Percentiles rank a stretch among this genome's conserved stretches.
phyloP scores from a whole-genome alignment of 768 basidiomycete genomes.

The Paxillus involutus region DNA sequence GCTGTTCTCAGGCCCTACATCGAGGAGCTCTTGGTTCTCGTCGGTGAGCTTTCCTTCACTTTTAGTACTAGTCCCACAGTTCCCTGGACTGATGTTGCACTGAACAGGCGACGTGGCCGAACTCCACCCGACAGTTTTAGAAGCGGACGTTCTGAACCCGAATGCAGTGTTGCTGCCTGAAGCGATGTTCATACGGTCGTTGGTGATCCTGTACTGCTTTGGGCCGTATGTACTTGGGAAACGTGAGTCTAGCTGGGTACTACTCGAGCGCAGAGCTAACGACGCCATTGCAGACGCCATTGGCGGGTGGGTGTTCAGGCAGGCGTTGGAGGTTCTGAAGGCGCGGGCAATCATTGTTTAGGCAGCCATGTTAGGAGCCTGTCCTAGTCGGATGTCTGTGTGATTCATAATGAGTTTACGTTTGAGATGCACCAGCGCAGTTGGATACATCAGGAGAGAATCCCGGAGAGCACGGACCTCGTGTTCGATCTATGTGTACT shows the following conservation, averaged over 20 bases:
- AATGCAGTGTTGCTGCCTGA: slow-evolving; percentile 8
- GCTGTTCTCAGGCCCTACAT: not conserved
- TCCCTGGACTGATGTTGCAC: not conserved
- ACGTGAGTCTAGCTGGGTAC: slow-evolving; percentile 1
- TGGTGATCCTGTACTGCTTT: slow-evolving; percentile 9
- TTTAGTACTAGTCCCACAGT: not conserved
- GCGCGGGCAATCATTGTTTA: not conserved
- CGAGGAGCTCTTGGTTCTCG: slow-evolving; percentile 3
- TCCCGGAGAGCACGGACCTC: too few relatives aligned
- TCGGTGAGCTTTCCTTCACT: slow-evolving; percentile 4
- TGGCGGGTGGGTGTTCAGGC: slow-evolving; percentile 6
- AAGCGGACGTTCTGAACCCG: slow-evolving; percentile 10
- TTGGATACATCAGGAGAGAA: too few relatives aligned
- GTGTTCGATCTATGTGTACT: too few relatives aligned
- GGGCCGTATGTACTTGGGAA: slow-evolving; percentile 15
- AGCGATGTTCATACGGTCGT: slow-evolving; percentile 6
- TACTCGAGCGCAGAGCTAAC: not conserved
- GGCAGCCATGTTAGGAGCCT: too few relatives aligned
- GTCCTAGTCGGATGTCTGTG: too few relatives aligned
- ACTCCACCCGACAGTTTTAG: slow-evolving; percentile 10
- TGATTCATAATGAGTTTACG: too few relatives aligned
- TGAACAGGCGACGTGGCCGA: slow-evolving; percentile 12
- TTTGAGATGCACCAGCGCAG: too few relatives aligned
- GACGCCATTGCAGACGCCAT: slow-evolving; percentile 8
- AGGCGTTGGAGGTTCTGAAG: not conserved